Base-by-base conservation (phyloP, 2,329 filamentous ascomycete genomes). In the Chaetomiaceae sp. region DNA sequence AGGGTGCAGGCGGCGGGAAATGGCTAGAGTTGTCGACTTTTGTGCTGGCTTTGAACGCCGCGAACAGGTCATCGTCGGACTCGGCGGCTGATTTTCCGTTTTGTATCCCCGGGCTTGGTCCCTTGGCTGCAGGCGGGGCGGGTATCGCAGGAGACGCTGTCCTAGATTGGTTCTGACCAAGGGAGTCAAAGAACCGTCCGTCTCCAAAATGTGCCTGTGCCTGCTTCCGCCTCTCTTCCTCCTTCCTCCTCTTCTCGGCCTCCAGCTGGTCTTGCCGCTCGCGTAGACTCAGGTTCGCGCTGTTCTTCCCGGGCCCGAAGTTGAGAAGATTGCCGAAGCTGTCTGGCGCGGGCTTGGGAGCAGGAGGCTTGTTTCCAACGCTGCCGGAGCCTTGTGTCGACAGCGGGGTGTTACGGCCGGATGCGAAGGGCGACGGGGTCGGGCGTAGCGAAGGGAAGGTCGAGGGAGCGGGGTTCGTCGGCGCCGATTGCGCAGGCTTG, bases 191-290 rank as follows among this genome's bases (percentile, higher is more conserved):
- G 66, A 90, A 89, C 57, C 84, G 82, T 11, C 81, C 79, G 63
- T 85, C 83, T 2, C 89, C 90, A 69, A 90, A 96, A 56, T 92
- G 84, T 27, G 82, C 79, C 60, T 94, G 89, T 63, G 85, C 81
- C 66, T 85, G 82, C 63, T 79, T 85, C 63, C 79, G 81, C 65
- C 82, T 81, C 66, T 91, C 86, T 54, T 85, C 86, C 56, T 91
- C 88, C 67, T 92, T 88, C 67, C 75, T 82, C 31, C 79, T 76
- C 71, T 83, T 89, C 69, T 86, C 82, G 4, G 76, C 79, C 59
- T 83, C 79, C 34, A 87, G 69, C 55, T 81, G 82, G 58, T 83
- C 80, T 69, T 89, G 88, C 64, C 90, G 85, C 69, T 95, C 89
- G 60, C 88, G 82, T 60, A 96, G 72, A 57, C 83, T 87, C 15